phyloP scores from a whole-genome alignment of 768 basidiomycete genomes.

The Pleurotus eryngii region DNA sequence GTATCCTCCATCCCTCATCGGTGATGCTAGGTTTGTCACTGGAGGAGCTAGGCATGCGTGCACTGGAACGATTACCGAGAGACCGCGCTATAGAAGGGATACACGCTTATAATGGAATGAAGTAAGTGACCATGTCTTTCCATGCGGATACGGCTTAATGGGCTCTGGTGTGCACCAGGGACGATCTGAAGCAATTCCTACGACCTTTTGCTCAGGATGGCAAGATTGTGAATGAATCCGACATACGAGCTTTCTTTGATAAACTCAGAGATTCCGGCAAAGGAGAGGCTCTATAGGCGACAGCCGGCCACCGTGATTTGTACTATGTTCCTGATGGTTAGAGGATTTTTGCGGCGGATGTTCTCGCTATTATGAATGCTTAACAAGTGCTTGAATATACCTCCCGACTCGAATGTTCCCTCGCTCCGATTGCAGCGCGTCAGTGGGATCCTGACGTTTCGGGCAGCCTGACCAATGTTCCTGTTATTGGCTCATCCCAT shows the following conservation, averaged over 20 bases:
- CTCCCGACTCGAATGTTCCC: too few species aligned
- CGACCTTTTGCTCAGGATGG: slow-evolving; percentile 79
- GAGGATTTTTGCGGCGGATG: too few species aligned
- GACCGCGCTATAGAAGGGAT: slow-evolving; percentile 83
- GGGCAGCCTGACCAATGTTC: too few species aligned
- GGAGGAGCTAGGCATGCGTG: slow-evolving; percentile 82
- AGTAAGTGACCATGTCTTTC: slow-evolving; percentile 40
- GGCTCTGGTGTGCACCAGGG: slow-evolving; percentile 38
- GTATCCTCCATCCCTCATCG: slow-evolving; percentile 10
- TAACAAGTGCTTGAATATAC: too few species aligned
- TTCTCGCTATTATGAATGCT: too few species aligned
- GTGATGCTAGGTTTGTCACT: slow-evolving; percentile 58
- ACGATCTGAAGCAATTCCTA: slow-evolving; percentile 66
- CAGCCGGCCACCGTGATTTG: too few species aligned
- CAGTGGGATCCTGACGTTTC: too few species aligned
- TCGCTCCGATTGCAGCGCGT: too few species aligned
- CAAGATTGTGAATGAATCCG: slow-evolving; percentile 68
- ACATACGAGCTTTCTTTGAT: slow-evolving; percentile 69
- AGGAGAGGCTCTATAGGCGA: neutral
- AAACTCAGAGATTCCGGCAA: slow-evolving; percentile 31
- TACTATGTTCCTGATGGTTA: too few species aligned
- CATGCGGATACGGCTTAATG: neutral
- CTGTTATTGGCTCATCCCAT: too few species aligned
- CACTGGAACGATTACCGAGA: slow-evolving; percentile 68
- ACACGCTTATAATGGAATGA: slow-evolving; percentile 79